A percentile compares a stretch with the other conserved stretches of the same genome.
phyloP scores from a whole-genome alignment of 805 yeast genomes.

The Candida parachauliodes region DNA sequence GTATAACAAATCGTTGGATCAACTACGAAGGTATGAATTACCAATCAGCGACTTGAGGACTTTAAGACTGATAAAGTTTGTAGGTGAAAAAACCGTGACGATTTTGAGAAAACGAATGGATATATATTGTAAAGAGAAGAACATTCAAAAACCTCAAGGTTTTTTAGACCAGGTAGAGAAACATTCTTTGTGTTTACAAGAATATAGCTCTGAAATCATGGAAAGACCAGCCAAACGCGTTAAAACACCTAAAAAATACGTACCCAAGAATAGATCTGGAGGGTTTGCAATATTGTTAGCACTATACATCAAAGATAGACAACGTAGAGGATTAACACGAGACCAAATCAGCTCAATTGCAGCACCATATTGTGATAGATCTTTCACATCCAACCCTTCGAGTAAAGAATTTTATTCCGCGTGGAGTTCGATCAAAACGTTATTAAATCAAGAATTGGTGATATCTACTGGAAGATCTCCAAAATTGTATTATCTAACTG shows the following conservation, averaged over 20 bases:
- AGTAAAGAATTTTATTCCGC: conserved; percentile 67
- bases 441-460: conserved; percentile 60
- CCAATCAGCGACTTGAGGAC: conserved; percentile 54
- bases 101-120: conserved; percentile 45
- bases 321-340: conserved; percentile 57
- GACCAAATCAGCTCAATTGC: conserved; percentile 56
- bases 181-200: conserved; percentile 5
- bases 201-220: background rate
- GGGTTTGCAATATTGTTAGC: conserved; percentile 78
- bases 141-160: conserved; percentile 41
- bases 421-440: conserved; percentile 66
- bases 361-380: conserved; percentile 49
- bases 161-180: conserved; percentile 16
- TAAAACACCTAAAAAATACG: conserved; percentile 34
- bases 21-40: conserved; percentile 42
- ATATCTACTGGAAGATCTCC: conserved; percentile 53
- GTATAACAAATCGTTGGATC: conserved; percentile 54
- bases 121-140: conserved; percentile 55
- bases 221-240: conserved; percentile 11
- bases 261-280: conserved; percentile 76
- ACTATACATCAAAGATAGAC: conserved; percentile 46
- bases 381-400: conserved; percentile 58
- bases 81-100: conserved; percentile 69
- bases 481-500: conserved; percentile 58
- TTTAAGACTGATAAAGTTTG: conserved; percentile 53